A percentile compares a stretch with the other conserved stretches of the same genome.
phyloP scores from a whole-genome alignment of 495 filamentous ascomycete genomes.

The Pseudevernia furfuracea region DNA sequence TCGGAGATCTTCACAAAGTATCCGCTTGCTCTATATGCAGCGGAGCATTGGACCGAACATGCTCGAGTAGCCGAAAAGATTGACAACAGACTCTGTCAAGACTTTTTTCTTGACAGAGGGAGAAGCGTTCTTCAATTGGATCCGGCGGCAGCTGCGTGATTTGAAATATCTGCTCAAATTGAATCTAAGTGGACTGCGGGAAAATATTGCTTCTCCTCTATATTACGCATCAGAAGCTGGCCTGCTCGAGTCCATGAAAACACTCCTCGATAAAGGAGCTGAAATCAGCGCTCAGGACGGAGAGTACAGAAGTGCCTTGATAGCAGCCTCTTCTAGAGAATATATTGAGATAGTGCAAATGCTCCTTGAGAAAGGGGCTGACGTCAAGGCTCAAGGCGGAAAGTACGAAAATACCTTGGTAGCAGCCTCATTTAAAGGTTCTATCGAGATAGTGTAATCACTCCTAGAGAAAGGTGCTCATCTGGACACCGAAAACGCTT shows the following conservation, averaged over 20 bases:
- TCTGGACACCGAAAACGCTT: slow-evolving; percentile 10
- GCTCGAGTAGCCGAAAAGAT: slow-evolving; percentile 17
- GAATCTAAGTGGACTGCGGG: too few relatives aligned
- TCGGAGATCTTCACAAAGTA: slow-evolving; percentile 18
- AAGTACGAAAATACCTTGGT: not conserved
- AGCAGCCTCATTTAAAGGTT: not conserved
- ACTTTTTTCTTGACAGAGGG: slow-evolving; percentile 3
- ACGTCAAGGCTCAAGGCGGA: too few relatives aligned
- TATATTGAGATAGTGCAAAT: slow-evolving; percentile 16
- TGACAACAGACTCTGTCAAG: not conserved
- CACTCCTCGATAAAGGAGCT: slow-evolving; percentile 13
- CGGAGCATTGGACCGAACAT: slow-evolving; percentile 22
- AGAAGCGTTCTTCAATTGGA: slow-evolving; percentile 11
- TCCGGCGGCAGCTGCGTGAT: not conserved
- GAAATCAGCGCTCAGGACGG: too few relatives aligned
- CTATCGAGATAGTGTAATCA: slow-evolving; percentile 15
- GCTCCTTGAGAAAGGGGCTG: slow-evolving; percentile 24
- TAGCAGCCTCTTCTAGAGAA: not conserved
- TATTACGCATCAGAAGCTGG: slow-evolving; percentile 24
- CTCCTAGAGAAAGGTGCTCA: slow-evolving; percentile 25
- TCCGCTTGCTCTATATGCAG: slow-evolving; percentile 26
- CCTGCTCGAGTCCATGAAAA: slow-evolving; percentile 17
- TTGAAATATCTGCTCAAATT: too few relatives aligned
- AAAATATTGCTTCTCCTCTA: slow-evolving; percentile 11
- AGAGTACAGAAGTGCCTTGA: not conserved